Conservation (phyloP, 2,329 filamentous ascomycete genomes). For the Colletotrichum horii region DNA sequence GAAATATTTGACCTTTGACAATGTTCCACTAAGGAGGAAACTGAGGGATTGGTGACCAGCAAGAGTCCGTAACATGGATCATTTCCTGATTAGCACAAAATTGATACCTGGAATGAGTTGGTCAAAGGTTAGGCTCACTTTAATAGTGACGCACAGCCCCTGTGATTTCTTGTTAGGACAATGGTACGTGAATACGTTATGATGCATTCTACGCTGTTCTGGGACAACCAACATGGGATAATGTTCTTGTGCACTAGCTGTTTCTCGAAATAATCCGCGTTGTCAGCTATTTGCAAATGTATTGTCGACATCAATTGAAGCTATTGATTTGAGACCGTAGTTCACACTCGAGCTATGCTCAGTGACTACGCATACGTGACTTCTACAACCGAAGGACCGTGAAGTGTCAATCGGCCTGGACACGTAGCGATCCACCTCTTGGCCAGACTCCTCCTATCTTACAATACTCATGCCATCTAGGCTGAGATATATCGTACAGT, state of each 20-base stretch:
- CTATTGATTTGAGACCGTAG: background rate
- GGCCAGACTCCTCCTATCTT: background rate
- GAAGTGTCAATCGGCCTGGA: background rate
- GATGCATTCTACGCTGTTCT: background rate
- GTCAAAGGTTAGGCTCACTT: background rate
- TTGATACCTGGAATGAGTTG: background rate
- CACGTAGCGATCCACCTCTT: background rate
- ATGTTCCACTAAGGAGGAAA: background rate
- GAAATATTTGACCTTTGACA: background rate
- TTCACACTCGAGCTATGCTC: background rate
- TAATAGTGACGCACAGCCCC: background rate
- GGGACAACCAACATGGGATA: background rate
- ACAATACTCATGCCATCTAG: background rate
- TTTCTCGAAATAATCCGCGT: background rate
- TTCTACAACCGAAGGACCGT: background rate
- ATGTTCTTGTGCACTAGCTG: background rate
- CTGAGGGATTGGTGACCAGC: background rate
- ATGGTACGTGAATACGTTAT: background rate
- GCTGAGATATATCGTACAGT: slow-evolving; percentile 3
- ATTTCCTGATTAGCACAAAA: background rate
- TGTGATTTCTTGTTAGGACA: background rate
- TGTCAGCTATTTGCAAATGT: background rate
- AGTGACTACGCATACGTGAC: background rate
- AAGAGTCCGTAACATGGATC: background rate
- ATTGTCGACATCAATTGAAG: background rate